Conservation (phyloP, 345 rosid species). For the Eucalyptus marginata region DNA sequence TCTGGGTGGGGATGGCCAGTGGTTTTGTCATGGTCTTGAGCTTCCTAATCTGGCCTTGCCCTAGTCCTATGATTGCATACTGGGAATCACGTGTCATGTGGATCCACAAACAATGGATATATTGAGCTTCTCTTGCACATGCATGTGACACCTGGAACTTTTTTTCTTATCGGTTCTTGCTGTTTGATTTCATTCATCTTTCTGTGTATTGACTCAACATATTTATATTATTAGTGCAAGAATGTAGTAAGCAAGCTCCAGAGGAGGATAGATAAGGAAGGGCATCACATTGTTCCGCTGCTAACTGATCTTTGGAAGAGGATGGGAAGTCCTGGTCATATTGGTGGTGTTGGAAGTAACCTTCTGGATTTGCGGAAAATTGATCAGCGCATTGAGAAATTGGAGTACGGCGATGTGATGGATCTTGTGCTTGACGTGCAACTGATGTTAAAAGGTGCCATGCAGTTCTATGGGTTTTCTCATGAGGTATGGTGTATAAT, state of each 20-base stretch:
- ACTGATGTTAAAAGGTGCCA: conserved; percentile 74
- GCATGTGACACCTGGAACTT: neutral
- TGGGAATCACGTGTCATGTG: neutral
- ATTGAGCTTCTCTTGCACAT: neutral
- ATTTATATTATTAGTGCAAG: conserved; percentile 61
- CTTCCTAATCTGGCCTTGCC: neutral
- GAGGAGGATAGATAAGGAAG: conserved; percentile 86
- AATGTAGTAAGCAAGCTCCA: conserved; percentile 85
- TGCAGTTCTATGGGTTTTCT: conserved; percentile 76
- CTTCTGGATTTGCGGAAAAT: conserved; percentile 80
- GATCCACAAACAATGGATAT: neutral
- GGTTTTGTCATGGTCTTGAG: neutral
- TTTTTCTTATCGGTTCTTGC: neutral
- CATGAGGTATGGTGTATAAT: conserved; percentile 57
- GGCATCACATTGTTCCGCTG: conserved; percentile 89
- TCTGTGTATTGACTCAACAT: neutral
- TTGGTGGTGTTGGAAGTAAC: conserved; percentile 54
- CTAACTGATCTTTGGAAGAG: conserved; percentile 84
- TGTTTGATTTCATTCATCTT: neutral
- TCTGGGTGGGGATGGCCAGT: neutral
- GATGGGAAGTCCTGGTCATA: conserved; percentile 52
- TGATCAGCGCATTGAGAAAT: conserved; percentile 74
- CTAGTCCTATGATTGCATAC: neutral
- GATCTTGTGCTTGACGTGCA: conserved; percentile 91
- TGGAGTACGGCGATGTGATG: conserved; percentile 73